Evolutionary conservation across 78 protist genomes (phyloP).

Genomic region (Dictyostelium brefeldianum): DNA sequence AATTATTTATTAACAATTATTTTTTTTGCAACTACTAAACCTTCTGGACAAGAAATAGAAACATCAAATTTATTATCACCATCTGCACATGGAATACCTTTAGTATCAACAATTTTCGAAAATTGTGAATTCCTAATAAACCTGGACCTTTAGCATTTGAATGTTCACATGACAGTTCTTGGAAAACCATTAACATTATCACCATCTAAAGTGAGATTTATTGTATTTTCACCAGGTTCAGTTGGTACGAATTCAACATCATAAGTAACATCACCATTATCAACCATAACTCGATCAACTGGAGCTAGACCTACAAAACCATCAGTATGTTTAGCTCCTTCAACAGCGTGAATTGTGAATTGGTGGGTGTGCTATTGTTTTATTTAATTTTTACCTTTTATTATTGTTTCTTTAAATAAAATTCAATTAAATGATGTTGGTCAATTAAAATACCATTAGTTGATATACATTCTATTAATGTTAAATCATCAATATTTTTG

Average conservation of each 20-base stretch:
- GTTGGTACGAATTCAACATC: conserved; percentile 79
- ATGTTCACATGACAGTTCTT: conserved; percentile 60
- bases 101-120: conserved; percentile 49
- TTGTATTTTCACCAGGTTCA: conserved; percentile 75
- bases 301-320: conserved; percentile 84
- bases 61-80: conserved; percentile 82
- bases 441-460: no score
- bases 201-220: conserved; percentile 79
- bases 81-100: conserved; percentile 50
- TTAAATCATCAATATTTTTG: no score
- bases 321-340: conserved; percentile 54
- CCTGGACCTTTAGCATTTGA: conserved; percentile 84
- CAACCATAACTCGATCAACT: conserved; percentile 75
- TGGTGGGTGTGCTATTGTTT: no score
- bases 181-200: conserved; percentile 82
- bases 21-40: conserved; percentile 57
- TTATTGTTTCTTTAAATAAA: no score
- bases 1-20: no score
- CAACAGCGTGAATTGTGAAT: conserved; percentile 82
- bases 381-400: no score
- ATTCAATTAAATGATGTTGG: no score
- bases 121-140: conserved; percentile 79
- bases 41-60: conserved; percentile 75
- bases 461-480: no score
- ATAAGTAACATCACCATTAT: conserved; percentile 89